phyloP scores from a whole-genome alignment of 2,329 filamentous ascomycete species.

The Phyllosticta citribraziliensis region DNA sequence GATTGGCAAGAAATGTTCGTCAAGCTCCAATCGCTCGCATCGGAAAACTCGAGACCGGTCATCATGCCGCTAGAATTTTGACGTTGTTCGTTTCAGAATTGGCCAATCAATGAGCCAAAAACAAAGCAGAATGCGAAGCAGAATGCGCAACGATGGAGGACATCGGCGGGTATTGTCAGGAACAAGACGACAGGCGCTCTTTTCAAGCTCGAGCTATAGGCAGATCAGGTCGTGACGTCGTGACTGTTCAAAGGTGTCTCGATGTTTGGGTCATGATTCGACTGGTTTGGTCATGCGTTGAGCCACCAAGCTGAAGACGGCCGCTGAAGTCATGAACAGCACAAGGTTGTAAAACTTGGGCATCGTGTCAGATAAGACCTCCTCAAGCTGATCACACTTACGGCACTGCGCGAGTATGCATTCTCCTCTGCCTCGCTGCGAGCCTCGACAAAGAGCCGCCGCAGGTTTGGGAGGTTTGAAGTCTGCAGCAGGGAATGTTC shows the following conservation, averaged over 20 bases:
- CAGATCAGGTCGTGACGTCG: not conserved
- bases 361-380: not conserved
- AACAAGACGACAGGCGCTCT: not conserved
- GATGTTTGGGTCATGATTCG: not conserved
- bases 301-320: constrained; percentile 85
- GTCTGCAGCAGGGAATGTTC: constrained; percentile 28
- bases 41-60: no score
- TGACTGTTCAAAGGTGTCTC: not conserved
- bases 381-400: constrained; percentile 38
- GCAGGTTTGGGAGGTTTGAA: constrained; percentile 84
- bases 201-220: no score
- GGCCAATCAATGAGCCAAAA: no score
- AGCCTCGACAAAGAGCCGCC: constrained; percentile 89
- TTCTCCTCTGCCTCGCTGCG: constrained; percentile 89
- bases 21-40: no score
- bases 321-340: constrained; percentile 91
- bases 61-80: no score
- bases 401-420: constrained; percentile 85
- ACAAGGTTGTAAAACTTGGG: constrained; percentile 92
- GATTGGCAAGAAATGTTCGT: not conserved
- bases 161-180: not conserved
- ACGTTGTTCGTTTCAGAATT: no score
- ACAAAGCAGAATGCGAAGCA: no score
- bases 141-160: no score
- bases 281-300: constrained; percentile 57